Conservation (phyloP, 2,329 filamentous ascomycete genomes). For the Sphaerulina vaccinii region DNA sequence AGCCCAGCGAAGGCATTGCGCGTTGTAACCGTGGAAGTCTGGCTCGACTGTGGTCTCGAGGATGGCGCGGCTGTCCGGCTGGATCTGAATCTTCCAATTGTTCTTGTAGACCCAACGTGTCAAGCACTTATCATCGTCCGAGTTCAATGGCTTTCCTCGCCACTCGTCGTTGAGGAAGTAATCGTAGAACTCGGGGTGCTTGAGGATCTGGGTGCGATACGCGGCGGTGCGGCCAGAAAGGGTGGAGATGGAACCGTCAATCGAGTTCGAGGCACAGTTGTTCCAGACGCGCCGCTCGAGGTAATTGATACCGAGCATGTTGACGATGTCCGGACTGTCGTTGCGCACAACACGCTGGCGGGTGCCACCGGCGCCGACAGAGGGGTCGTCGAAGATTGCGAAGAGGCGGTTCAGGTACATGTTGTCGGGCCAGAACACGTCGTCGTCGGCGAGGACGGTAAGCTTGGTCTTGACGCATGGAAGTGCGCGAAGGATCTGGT, state of each 20-base stretch:
- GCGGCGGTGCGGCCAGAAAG: conserved; percentile 57
- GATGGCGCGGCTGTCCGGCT: conserved; percentile 49
- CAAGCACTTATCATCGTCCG: conserved; percentile 63
- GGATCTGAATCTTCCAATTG: conserved; percentile 56
- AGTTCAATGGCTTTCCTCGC: conserved; percentile 51
- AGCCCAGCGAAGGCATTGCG: conserved; percentile 58
- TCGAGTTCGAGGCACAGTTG: conserved; percentile 53
- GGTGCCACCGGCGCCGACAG: conserved; percentile 57
- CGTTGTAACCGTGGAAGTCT: conserved; percentile 48
- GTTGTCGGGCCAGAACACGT: conserved; percentile 36
- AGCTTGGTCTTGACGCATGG: conserved; percentile 31
- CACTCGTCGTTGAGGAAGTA: conserved; percentile 54
- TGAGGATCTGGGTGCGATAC: conserved; percentile 53
- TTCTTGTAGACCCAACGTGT: conserved; percentile 54
- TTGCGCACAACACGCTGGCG: conserved; percentile 54
- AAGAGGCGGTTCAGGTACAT: conserved; percentile 36
- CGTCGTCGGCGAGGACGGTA: conserved; percentile 39
- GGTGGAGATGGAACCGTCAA: conserved; percentile 61
- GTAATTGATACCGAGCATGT: conserved; percentile 60
- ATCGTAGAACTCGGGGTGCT: conserved; percentile 43
- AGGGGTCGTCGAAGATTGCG: conserved; percentile 44
- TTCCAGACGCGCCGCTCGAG: conserved; percentile 64
- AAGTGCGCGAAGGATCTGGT: conserved; percentile 37
- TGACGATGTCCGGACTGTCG: conserved; percentile 39
- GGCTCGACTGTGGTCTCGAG: conserved; percentile 56